These are phyloP conservation scores for Zasmidium angulare DNA, from an alignment of 2,329 filamentous ascomycete species.

Conservation along the genomic window DNA sequence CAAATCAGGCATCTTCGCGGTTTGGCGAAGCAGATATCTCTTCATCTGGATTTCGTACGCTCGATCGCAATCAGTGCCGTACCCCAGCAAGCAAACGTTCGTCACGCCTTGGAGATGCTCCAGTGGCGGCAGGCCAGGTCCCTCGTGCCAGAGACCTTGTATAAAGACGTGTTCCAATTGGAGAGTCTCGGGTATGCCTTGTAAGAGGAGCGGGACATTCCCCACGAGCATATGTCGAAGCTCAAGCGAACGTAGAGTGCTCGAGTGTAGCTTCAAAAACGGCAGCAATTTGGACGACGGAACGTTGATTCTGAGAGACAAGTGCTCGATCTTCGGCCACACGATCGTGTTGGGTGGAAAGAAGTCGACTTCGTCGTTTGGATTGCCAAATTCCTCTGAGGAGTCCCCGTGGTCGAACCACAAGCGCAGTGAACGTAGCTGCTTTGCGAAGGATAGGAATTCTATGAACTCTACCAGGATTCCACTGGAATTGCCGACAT, in stretches of 20 bases:
- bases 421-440: conserved; percentile 12
- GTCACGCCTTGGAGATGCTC: background rate
- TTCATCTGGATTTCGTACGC: background rate
- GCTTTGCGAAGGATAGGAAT: conserved; percentile 5
- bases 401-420: conserved; percentile 16
- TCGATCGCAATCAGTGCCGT: background rate
- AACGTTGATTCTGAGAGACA: conserved; percentile 15
- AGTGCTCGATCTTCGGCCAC: conserved; percentile 15
- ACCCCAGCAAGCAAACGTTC: background rate
- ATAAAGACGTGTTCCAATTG: conserved; percentile 23
- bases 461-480: conserved; percentile 10
- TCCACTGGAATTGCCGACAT: background rate
- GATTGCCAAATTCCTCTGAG: conserved; percentile 13
- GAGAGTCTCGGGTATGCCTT: conserved; percentile 20
- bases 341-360: background rate
- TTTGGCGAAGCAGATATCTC: background rate
- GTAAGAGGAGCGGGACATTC: conserved; percentile 15
- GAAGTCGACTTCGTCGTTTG: background rate
- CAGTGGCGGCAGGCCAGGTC: background rate
- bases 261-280: conserved; percentile 19
- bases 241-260: conserved; percentile 9
- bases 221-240: conserved; percentile 20
- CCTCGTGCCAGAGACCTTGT: conserved; percentile 23
- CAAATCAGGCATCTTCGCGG: background rate
- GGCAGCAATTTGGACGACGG: conserved; percentile 19